Evolutionary conservation across 2,329 filamentous ascomycete genomes (phyloP).

Genomic region (Alternaria arbusti): DNA sequence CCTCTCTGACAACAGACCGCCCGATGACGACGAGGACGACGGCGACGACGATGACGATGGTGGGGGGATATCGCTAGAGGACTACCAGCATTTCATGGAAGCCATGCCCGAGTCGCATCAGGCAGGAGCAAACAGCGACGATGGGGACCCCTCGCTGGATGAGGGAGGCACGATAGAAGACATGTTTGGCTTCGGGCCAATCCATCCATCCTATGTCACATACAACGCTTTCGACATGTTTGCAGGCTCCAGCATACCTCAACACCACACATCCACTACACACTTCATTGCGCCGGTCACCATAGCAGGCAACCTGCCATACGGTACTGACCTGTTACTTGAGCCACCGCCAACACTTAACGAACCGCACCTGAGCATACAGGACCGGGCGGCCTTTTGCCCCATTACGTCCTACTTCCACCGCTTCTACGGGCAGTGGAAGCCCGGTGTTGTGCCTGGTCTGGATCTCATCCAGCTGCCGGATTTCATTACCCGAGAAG

Average conservation of each 20-base stretch:
- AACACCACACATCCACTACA: constrained; percentile 20
- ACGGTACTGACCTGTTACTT: constrained; percentile 23
- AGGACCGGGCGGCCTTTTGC: constrained; percentile 36
- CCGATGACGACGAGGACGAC: constrained; percentile 15
- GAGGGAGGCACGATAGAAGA: constrained; percentile 16
- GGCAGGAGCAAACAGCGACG: constrained; percentile 4
- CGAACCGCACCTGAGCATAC: constrained; percentile 38
- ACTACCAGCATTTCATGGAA: constrained; percentile 19
- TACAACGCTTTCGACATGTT: constrained; percentile 10
- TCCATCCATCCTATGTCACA: constrained; percentile 16
- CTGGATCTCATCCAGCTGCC: constrained; percentile 36
- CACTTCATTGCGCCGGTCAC: constrained; percentile 14
- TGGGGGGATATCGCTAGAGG: constrained; percentile 38
- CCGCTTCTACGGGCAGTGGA: constrained; percentile 19
- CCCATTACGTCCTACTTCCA: constrained; percentile 40
- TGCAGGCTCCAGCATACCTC: constrained; percentile 10
- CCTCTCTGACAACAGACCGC: constrained; percentile 37
- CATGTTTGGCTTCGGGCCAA: constrained; percentile 25
- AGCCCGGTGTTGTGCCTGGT: constrained; percentile 17
- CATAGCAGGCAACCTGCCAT: constrained; percentile 17
- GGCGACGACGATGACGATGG: constrained; percentile 16
- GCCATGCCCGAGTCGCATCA: constrained; percentile 4
- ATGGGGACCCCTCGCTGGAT: constrained; percentile 1
- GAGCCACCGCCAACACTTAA: constrained; percentile 32
- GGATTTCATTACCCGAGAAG: constrained; percentile 34